phyloP scores from a whole-genome alignment of 148 eudicot species.

The Rhododendron vialii region DNA sequence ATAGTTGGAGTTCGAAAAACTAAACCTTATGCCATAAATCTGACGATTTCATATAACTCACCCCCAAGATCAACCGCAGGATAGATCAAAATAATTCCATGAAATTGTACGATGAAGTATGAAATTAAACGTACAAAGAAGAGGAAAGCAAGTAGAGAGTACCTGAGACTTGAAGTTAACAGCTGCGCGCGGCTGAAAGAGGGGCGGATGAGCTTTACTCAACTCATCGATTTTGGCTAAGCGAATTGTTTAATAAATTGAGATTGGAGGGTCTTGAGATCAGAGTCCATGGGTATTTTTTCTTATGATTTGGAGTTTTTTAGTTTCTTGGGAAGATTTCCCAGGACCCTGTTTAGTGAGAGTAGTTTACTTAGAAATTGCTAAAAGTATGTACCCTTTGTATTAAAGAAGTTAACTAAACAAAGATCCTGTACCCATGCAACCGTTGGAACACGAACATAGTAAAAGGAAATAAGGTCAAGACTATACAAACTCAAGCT shows the following conservation, averaged over 20 bases:
- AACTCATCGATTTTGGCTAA: background rate
- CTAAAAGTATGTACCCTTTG: background rate
- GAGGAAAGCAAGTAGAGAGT: background rate
- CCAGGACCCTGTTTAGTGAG: conserved; percentile 5
- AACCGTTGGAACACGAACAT: background rate
- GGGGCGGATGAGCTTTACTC: conserved; percentile 4
- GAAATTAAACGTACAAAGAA: background rate
- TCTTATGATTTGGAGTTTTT: background rate
- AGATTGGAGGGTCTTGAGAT: conserved; percentile 31
- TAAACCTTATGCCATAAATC: background rate
- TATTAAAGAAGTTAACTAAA: conserved; percentile 4
- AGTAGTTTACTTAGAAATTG: background rate
- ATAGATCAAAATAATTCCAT: background rate
- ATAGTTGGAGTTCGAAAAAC: background rate
- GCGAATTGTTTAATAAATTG: background rate
- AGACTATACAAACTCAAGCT: background rate
- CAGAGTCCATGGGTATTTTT: conserved; percentile 18
- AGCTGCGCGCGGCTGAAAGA: background rate
- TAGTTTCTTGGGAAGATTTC: conserved; percentile 12
- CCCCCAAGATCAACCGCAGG: background rate
- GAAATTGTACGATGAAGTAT: background rate
- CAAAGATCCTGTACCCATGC: background rate
- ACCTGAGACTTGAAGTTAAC: background rate
- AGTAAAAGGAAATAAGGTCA: background rate
- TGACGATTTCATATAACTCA: background rate